Conservation (phyloP, 1,139 yeast species). For the Suhomyces guaymorum region DNA sequence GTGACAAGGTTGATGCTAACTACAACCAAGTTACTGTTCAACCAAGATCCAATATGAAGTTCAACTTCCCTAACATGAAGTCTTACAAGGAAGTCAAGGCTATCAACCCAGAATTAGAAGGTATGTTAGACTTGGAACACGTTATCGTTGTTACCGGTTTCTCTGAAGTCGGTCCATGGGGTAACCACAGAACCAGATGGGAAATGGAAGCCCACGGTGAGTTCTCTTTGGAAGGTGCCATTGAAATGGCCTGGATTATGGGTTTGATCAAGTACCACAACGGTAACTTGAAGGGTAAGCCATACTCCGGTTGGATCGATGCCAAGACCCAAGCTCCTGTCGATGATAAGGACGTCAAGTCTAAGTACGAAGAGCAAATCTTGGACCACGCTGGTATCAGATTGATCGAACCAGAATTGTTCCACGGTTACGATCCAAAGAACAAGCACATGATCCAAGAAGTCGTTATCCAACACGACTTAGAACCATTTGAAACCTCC, state of each 20-base stretch:
- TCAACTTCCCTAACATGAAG: constrained; percentile 88
- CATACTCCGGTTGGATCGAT: constrained; percentile 96
- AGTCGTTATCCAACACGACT: constrained; percentile 91
- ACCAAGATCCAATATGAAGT: constrained; percentile 94
- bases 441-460: constrained; percentile 93
- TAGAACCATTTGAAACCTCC: constrained; percentile 93
- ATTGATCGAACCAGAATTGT: constrained; percentile 92
- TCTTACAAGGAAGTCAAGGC: constrained; percentile 71
- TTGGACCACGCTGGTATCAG: constrained; percentile 95
- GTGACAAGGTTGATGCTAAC: constrained; percentile 86
- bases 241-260: constrained; percentile 99
- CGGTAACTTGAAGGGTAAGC: constrained; percentile 86
- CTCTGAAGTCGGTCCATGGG: constrained; percentile 99
- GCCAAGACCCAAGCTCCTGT: constrained; percentile 91
- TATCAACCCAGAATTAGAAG: constrained; percentile 76
- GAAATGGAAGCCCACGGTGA: constrained; percentile 97
- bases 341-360: constrained; percentile 90
- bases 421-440: constrained; percentile 90
- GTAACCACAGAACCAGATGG: constrained; percentile 99
- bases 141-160: constrained; percentile 96
- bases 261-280: constrained; percentile 93
- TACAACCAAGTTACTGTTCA: constrained; percentile 72
- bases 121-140: constrained; percentile 86
- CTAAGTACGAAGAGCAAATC: constrained; percentile 84
- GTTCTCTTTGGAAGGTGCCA: constrained; percentile 96